Evolutionary conservation across 805 yeast species (phyloP), one percentile per base, ranked within the genome.

Genomic region (Saitoella complicata): DNA sequence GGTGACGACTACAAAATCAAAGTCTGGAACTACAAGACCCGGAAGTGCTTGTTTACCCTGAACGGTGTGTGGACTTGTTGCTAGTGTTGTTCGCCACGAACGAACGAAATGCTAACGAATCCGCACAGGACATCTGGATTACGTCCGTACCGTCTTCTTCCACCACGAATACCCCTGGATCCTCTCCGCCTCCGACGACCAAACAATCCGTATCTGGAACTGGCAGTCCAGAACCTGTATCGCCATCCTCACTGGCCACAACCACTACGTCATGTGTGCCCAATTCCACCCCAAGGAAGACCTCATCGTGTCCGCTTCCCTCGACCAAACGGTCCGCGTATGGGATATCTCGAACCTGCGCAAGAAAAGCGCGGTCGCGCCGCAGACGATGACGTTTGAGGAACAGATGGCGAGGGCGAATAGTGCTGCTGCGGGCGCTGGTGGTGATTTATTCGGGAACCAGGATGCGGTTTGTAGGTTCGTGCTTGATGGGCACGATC

Each of bases 161-260:
- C 99, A 91, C 67, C 80, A 77, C 55, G 95, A 86, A 61, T 70
- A 91, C 60, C 99, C 99, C 6, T 91, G 98, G 98, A 82, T 91
- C 58, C 76, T 91, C 48, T 80, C 95, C 30, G 78, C 91, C 49
- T 84, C 95, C 39, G 99, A 91, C 64, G 99, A 91, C 69, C 98
- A 91, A 66, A 91, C 99, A 32, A 86, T 93, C 52, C 75, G 99
- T 61, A 88, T 91, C 53, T 91, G 99, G 99, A 93, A 91, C 67
- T 91, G 98, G 98, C 98, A 93, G 69, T 87, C 87, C 62, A 78
- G 98, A 55, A 88, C 86, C 61, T 97, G 91, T 57, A 81, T 91
- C 58, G 97, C 97, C 7, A 85, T 95, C 57, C 68, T 91, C 54
- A 88, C 98, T 6, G 98, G 99, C 50, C 99, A 91, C 64, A 87